Percentiles rank a stretch among this genome's conserved stretches.
phyloP scores from a whole-genome alignment of 768 basidiomycete genomes.

The Boletus bicolor region DNA sequence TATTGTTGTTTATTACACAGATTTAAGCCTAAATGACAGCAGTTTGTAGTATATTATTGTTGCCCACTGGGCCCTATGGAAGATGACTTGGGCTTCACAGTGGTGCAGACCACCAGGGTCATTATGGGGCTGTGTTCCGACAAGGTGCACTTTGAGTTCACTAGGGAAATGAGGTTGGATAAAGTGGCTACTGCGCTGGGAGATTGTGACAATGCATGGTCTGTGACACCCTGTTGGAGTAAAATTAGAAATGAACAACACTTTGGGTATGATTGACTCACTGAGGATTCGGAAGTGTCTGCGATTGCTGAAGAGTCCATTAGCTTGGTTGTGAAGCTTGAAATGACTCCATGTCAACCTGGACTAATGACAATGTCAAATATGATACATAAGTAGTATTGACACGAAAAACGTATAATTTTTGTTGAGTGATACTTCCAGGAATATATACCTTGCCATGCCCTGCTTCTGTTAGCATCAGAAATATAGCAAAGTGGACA shows the following conservation, averaged over 20 bases:
- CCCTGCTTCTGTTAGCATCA: too few relatives aligned
- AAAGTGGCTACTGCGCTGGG: neutral
- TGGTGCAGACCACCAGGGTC: neutral
- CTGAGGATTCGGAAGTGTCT: neutral
- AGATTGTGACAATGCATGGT: neutral
- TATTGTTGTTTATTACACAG: too few relatives aligned
- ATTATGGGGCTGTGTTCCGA: neutral
- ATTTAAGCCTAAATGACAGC: too few relatives aligned
- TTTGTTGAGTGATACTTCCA: too few relatives aligned
- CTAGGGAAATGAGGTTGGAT: neutral
- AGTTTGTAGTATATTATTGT: too few relatives aligned
- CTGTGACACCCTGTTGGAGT: neutral
- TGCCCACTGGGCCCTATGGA: neutral
- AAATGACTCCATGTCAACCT: neutral
- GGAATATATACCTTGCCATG: too few relatives aligned
- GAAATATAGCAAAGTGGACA: too few relatives aligned
- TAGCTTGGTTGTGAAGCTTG: neutral
- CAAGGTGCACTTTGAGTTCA: neutral
- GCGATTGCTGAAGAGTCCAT: neutral
- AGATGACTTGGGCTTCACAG: neutral
- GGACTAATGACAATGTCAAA: neutral
- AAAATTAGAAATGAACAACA: neutral
- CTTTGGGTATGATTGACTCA: neutral
- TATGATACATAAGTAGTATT: too few relatives aligned
- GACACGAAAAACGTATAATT: neutral